Base-by-base conservation (phyloP, 768 basidiomycete species). In the Clitopilus passeckerianus region DNA sequence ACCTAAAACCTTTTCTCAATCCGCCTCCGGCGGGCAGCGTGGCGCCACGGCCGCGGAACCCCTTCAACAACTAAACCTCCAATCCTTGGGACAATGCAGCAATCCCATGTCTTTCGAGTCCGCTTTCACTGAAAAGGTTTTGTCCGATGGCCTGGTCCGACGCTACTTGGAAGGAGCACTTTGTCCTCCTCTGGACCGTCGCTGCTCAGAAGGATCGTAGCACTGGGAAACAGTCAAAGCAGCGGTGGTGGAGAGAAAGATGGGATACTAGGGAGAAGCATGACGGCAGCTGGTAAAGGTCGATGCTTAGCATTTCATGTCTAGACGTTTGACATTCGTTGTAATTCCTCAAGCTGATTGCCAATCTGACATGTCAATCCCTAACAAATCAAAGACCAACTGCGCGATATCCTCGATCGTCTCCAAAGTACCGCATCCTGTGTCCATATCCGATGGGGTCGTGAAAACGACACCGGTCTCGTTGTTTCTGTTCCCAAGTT, bases 11-110 rank as follows among this genome's bases (percentile, higher is more conserved):
- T 58, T 54, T 66, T 60, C 53, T 70, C 67, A 30, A 68, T 66
- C 58, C 68, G 41, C 84, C 82, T 70, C 86, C 86, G 33, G 85
- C 74, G 60, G 84, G 66, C 68, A 86, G 80, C 5, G 83, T 83
- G 1, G 85, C 74, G 0, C 85, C 85, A 65, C 85, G 81, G 62
- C 75, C 80, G 24, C 86, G 63, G 58, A 85, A 82, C 34, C 34
- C 34, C 15, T 0, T 85, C 55, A 80, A 53, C 15, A 81, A 74
- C 67, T 83, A 79, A 63, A 76, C 76, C n/a, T 77, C 71, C 16
- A 84, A 72, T 1, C 82, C 85, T 65, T 82, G 81, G 60, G 85
- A 86, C 24, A 86, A 66, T 0, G 82, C 80, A 12, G 63, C 60
- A 16, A 78, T 37, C 5, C 76, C 74, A 1, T 35, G 8, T 7